Evolutionary conservation across 805 yeast species (phyloP).

Genomic region (Pichia cabralensis): DNA sequence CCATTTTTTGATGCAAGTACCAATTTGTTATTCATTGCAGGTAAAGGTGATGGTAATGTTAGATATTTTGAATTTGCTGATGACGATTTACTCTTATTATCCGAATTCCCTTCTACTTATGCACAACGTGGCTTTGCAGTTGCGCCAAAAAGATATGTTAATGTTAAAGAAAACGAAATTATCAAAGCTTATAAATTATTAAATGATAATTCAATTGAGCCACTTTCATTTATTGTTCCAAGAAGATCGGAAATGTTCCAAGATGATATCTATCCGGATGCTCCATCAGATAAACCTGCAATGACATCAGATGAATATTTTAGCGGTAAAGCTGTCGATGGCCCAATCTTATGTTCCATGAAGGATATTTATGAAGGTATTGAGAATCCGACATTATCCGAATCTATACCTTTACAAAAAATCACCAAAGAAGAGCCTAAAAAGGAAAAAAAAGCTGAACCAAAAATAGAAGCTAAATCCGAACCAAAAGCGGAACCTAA

Average conservation of each 20-base stretch:
- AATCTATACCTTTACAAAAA: constrained; percentile 24
- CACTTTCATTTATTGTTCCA: constrained; percentile 87
- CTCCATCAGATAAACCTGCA: constrained; percentile 75
- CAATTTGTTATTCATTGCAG: constrained; percentile 77
- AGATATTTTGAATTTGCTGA: constrained; percentile 85
- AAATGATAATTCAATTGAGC: constrained; percentile 76
- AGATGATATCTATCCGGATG: constrained; percentile 85
- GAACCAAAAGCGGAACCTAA: not conserved
- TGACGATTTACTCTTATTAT: constrained; percentile 71
- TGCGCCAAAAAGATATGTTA: constrained; percentile 75
- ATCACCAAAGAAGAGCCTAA: constrained; percentile 2
- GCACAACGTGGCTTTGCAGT: constrained; percentile 96
- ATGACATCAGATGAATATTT: constrained; percentile 72
- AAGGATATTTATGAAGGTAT: constrained; percentile 72
- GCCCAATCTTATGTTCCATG: constrained; percentile 74
- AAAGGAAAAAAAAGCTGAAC: not conserved
- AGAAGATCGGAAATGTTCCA: constrained; percentile 91
- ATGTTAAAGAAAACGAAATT: constrained; percentile 76
- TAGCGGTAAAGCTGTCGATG: constrained; percentile 66
- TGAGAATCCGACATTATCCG: constrained; percentile 40
- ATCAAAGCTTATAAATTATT: constrained; percentile 79
- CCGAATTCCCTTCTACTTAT: constrained; percentile 82
- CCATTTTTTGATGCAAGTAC: constrained; percentile 83
- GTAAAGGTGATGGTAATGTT: constrained; percentile 97
- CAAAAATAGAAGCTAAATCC: not conserved